Conservation (phyloP, 2,329 filamentous ascomycete genomes). For the Fusarium tanahbumbuense region DNA sequence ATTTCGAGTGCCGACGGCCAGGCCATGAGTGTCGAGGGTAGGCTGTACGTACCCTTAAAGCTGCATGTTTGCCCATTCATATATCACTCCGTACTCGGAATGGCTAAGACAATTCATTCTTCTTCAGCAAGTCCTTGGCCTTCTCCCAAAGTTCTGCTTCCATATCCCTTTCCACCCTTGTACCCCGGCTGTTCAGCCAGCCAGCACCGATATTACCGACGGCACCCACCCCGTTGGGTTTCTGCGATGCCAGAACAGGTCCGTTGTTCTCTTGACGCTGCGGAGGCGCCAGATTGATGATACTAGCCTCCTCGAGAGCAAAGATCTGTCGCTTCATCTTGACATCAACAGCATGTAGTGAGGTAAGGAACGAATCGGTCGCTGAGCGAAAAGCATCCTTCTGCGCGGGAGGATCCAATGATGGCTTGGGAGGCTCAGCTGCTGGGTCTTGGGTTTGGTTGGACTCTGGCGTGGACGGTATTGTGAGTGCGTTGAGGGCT, state of each 20-base stretch:
- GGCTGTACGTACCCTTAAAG: neutral
- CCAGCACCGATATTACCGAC: constrained; percentile 81
- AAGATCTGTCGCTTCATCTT: constrained; percentile 74
- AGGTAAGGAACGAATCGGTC: constrained; percentile 75
- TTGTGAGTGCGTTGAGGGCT: constrained; percentile 59
- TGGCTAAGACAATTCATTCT: constrained; percentile 30
- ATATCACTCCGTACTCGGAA: too few species aligned
- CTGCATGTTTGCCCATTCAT: neutral
- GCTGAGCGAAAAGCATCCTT: constrained; percentile 68
- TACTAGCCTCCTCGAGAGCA: constrained; percentile 83
- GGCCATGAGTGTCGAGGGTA: neutral
- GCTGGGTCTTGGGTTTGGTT: constrained; percentile 18
- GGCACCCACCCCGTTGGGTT: constrained; percentile 66
- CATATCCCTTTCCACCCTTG: constrained; percentile 84
- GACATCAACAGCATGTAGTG: constrained; percentile 79
- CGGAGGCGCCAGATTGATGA: constrained; percentile 66
- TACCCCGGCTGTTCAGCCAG: constrained; percentile 87
- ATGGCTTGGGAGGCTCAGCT: constrained; percentile 38
- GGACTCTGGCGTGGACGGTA: constrained; percentile 32
- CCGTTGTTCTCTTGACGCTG: constrained; percentile 50
- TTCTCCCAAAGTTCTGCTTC: constrained; percentile 80
- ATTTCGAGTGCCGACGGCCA: neutral
- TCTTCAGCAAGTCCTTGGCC: constrained; percentile 53
- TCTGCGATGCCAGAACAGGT: constrained; percentile 58
- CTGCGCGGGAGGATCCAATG: constrained; percentile 60